These are phyloP conservation scores for Marasmius sp. DNA, from an alignment of 1,284 basidiomycete species.

Conservation along the genomic window DNA sequence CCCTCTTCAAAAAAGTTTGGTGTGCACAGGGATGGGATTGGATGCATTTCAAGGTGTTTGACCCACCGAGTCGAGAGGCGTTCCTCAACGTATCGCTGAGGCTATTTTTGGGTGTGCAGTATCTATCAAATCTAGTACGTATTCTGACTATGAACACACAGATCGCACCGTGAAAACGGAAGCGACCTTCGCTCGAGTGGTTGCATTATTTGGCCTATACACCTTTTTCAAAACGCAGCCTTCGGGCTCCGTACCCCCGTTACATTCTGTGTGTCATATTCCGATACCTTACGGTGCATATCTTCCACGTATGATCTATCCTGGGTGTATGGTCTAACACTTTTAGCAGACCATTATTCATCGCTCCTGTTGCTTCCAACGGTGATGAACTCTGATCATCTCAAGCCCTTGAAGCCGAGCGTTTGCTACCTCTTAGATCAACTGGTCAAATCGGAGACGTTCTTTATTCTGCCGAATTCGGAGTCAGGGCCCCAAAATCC, in stretches of 20 bases:
- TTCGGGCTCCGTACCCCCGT: conserved; percentile 44
- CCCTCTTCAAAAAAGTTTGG: conserved; percentile 70
- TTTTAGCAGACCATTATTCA: conserved; percentile 49
- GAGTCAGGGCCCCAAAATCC: conserved; percentile 56
- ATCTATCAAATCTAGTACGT: neutral
- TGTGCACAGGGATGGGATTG: conserved; percentile 66
- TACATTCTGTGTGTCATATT: conserved; percentile 48
- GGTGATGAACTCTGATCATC: conserved; percentile 33
- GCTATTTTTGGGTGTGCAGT: conserved; percentile 58
- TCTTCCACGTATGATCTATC: neutral
- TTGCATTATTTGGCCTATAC: conserved; percentile 67
- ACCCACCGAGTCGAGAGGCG: conserved; percentile 56
- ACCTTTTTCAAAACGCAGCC: conserved; percentile 69
- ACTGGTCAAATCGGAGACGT: conserved; percentile 47
- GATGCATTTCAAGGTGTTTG: conserved; percentile 71
- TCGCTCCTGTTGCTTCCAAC: conserved; percentile 47
- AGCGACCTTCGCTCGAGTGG: conserved; percentile 48
- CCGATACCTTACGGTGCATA: conserved; percentile 57
- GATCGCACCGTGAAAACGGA: conserved; percentile 53
- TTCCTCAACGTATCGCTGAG: conserved; percentile 59
- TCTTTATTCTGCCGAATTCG: conserved; percentile 59
- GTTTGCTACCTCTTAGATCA: conserved; percentile 45
- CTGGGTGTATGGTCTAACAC: conserved; percentile 8
- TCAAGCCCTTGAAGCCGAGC: conserved; percentile 48
- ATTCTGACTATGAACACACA: conserved; percentile 23